Conservation (phyloP, 345 rosid species). For the Pseudoturritis turrita region DNA sequence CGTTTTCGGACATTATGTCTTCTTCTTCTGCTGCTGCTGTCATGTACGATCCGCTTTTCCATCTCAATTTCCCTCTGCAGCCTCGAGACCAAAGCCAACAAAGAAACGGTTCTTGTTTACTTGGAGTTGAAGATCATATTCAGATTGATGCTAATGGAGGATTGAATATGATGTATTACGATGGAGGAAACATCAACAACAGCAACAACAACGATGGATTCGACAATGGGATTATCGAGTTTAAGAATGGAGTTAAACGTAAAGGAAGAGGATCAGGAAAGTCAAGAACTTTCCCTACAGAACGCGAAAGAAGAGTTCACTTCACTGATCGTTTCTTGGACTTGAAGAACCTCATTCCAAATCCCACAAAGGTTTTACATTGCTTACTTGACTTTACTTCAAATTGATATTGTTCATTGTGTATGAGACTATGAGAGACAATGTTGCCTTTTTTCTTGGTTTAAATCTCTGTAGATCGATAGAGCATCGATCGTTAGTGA, state of each 20-base stretch:
- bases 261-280: conserved; percentile 43
- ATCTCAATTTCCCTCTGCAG: conserved; percentile 60
- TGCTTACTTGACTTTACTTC: not conserved
- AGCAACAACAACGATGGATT: conserved; percentile 19
- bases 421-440: not conserved
- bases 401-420: not conserved
- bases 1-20: conserved; percentile 32
- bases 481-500: conserved; percentile 75
- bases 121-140: conserved; percentile 36
- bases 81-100: conserved; percentile 26
- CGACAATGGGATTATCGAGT: conserved; percentile 37
- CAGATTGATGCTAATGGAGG: conserved; percentile 30
- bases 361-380: conserved; percentile 50
- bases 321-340: conserved; percentile 44
- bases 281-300: conserved; percentile 51
- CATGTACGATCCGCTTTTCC: conserved; percentile 54
- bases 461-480: conserved; percentile 37
- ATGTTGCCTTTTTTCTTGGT: not conserved
- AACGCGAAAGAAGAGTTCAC: conserved; percentile 59
- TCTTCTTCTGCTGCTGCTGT: conserved; percentile 41
- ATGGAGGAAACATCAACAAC: conserved; percentile 18
- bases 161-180: conserved; percentile 29
- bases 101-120: conserved; percentile 29
- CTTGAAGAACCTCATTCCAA: conserved; percentile 55
- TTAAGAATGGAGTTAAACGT: conserved; percentile 30